phyloP scores from a whole-genome alignment of 345 rosid species.

The Corymbia maculata region DNA sequence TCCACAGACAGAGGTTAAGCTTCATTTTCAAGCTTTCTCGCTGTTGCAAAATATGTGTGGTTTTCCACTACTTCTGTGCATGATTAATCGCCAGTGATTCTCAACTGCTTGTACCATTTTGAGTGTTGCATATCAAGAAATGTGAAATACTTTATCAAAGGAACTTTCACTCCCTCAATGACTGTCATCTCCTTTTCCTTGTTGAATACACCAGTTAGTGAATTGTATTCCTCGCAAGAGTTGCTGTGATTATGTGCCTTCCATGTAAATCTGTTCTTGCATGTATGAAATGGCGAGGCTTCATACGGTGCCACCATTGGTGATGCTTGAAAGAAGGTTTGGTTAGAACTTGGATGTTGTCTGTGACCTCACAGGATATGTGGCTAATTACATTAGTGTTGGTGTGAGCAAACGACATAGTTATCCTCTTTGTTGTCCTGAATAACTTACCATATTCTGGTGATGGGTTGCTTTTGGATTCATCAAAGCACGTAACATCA shows the following conservation, averaged over 20 bases:
- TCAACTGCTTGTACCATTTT: neutral
- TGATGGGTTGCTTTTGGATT: neutral
- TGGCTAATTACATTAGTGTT: neutral
- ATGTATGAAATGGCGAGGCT: neutral
- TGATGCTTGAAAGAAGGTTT: neutral
- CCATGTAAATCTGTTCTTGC: neutral
- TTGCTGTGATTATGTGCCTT: neutral
- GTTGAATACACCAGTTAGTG: neutral
- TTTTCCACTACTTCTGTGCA: neutral
- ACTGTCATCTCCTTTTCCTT: neutral
- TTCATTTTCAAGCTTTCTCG: neutral
- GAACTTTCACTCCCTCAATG: neutral
- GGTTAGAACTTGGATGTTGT: neutral
- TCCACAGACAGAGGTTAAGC: constrained; percentile 63
- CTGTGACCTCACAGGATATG: neutral
- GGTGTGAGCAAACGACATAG: neutral
- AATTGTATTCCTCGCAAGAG: neutral
- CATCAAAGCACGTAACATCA: neutral
- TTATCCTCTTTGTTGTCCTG: neutral
- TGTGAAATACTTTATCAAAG: neutral
- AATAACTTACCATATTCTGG: neutral
- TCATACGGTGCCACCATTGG: neutral
- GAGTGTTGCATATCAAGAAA: neutral
- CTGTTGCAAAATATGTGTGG: neutral
- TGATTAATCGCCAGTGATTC: neutral